Conservation (phyloP, 192 early-diverging fungal genomes). For the Coemansia sp. region DNA sequence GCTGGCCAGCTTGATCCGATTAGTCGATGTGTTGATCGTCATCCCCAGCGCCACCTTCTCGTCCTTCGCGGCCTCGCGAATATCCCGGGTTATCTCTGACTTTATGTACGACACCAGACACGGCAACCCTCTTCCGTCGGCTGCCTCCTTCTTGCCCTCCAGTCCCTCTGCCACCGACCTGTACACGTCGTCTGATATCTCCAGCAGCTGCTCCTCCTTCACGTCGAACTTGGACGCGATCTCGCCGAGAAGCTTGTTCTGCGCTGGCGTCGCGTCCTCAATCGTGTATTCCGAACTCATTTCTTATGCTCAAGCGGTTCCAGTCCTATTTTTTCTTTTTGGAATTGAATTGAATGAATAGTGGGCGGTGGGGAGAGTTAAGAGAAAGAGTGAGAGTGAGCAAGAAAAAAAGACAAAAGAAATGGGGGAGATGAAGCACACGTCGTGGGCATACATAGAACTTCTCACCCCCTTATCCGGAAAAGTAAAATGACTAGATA, state of each 20-base stretch:
- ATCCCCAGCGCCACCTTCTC: slow-evolving; percentile 15
- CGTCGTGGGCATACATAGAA: too few relatives aligned
- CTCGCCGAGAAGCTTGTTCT: slow-evolving; percentile 27
- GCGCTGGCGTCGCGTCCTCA: slow-evolving; percentile 25
- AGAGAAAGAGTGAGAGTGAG: neutral
- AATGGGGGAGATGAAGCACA: neutral
- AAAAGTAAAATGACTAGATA: too few relatives aligned
- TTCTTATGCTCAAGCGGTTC: neutral
- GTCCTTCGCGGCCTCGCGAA: slow-evolving; percentile 12
- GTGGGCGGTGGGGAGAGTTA: too few relatives aligned
- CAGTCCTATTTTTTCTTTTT: neutral
- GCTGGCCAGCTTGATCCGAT: slow-evolving; percentile 35
- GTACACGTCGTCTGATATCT: slow-evolving; percentile 26
- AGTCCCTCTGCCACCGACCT: slow-evolving; percentile 18
- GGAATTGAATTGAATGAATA: neutral
- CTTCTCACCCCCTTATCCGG: too few relatives aligned
- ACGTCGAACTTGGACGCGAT: slow-evolving; percentile 26
- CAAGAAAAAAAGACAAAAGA: neutral
- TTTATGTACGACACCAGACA: slow-evolving; percentile 30
- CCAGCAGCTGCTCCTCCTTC: slow-evolving; percentile 16
- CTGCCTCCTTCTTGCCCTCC: neutral
- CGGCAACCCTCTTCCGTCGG: slow-evolving; percentile 15
- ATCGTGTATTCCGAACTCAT: slow-evolving; percentile 21
- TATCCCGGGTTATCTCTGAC: slow-evolving; percentile 18
- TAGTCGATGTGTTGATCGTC: slow-evolving; percentile 33